Evolutionary conservation across 2,329 filamentous ascomycete species (phyloP).

Genomic region (Dactylellina leptospora): DNA sequence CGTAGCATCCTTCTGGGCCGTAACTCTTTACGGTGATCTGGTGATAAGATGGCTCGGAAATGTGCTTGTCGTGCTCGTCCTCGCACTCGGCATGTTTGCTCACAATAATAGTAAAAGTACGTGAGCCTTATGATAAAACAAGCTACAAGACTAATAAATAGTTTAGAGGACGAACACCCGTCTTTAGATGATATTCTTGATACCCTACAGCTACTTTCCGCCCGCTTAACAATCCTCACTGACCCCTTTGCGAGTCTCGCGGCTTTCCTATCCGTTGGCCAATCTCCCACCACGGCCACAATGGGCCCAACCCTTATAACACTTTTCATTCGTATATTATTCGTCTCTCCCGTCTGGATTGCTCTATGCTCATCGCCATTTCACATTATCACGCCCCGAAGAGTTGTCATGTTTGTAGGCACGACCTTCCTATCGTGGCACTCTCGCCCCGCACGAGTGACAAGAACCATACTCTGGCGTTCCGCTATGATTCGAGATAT

Average conservation of each 20-base stretch:
- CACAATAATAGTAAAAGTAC: slow-evolving; percentile 33
- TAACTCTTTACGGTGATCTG: slow-evolving; percentile 83
- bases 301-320: slow-evolving; percentile 88
- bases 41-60: slow-evolving; percentile 85
- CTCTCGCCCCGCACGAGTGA: slow-evolving; percentile 82
- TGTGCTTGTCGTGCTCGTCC: slow-evolving; percentile 76
- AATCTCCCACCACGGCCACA: slow-evolving; percentile 88
- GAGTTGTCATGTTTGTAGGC: slow-evolving; percentile 84
- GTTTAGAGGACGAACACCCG: slow-evolving; percentile 52
- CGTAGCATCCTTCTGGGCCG: slow-evolving; percentile 83
- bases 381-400: slow-evolving; percentile 83
- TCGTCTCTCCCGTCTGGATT: slow-evolving; percentile 89
- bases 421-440: slow-evolving; percentile 92
- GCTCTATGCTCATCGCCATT: slow-evolving; percentile 81
- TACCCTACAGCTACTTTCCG: slow-evolving; percentile 87
- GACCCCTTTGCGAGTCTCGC: slow-evolving; percentile 86
- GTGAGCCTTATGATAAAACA: not conserved
- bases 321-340: slow-evolving; percentile 85
- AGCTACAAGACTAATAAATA: not conserved
- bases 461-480: slow-evolving; percentile 88
- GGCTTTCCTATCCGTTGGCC: slow-evolving; percentile 90
- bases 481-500: slow-evolving; percentile 77
- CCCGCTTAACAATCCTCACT: slow-evolving; percentile 82
- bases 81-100: slow-evolving; percentile 71
- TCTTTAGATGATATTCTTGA: slow-evolving; percentile 95